A percentile compares a stretch with the other conserved stretches of the same genome.
Evolutionary conservation across 495 filamentous ascomycete genomes (phyloP).

Genomic region (Lindgomyces ingoldianus): DNA sequence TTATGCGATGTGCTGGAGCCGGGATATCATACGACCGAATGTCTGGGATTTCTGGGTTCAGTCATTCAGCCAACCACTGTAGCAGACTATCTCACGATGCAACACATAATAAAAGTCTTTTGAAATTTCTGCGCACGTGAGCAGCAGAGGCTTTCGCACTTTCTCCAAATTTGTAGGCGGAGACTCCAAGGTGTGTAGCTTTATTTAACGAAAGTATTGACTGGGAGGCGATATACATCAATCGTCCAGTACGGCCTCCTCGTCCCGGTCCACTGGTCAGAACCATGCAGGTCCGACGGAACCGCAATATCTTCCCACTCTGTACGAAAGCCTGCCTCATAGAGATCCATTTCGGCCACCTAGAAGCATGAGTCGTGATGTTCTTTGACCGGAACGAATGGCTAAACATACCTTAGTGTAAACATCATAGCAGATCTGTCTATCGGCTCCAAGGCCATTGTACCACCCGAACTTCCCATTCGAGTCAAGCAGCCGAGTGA

Average conservation of each 20-base stretch:
- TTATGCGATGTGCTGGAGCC: too few relatives aligned
- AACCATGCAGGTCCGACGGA: constrained; percentile 53
- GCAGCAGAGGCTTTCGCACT: too few relatives aligned
- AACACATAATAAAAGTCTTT: too few relatives aligned
- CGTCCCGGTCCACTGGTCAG: constrained; percentile 79
- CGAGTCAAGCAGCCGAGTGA: constrained; percentile 68
- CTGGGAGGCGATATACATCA: constrained; percentile 69
- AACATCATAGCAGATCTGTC: constrained; percentile 91
- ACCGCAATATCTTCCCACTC: constrained; percentile 80
- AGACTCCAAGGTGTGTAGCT: too few relatives aligned
- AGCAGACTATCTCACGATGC: too few relatives aligned
- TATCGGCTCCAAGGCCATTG: constrained; percentile 90
- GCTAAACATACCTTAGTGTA: constrained; percentile 65
- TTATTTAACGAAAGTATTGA: constrained; percentile 36
- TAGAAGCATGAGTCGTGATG: constrained; percentile 15
- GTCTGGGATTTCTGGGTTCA: too few relatives aligned
- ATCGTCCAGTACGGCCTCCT: constrained; percentile 84
- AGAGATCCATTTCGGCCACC: constrained; percentile 86
- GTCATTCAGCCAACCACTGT: too few relatives aligned
- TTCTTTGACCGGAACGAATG: neutral
- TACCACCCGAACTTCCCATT: constrained; percentile 85
- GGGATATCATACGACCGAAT: too few relatives aligned
- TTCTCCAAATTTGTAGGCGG: too few relatives aligned
- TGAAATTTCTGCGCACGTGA: too few relatives aligned
- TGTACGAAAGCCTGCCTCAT: constrained; percentile 88